Base-by-base conservation (phyloP, 1,284 basidiomycete species). In the Flammula alnicola region DNA sequence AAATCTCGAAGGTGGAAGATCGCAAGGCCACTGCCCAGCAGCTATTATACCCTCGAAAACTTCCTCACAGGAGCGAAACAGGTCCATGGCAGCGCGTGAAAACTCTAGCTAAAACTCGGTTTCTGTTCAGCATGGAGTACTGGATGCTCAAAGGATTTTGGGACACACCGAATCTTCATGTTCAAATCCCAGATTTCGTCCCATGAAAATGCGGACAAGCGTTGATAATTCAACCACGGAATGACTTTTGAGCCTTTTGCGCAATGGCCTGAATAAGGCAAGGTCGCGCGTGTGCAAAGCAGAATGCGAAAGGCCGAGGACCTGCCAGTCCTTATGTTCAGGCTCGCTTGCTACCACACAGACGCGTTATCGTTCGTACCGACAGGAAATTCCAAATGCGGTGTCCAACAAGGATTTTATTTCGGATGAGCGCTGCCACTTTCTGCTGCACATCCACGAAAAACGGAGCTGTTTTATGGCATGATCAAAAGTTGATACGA, bases 351-450 rank as follows among this genome's bases (percentile, higher is more conserved):
- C 20, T 16, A 10, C 26, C 19, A 29, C 11, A 11, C 14, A 41
- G 11, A 14, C 23, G 16, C 12, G 32, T 20, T 14, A 47, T 38
- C 11, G 47, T 44, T 61, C 72, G 41, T 57, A 81, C 82, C 43
- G 80, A 80, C 50, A 83, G 65, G 56, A 81, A 77, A 22, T 73
- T 65, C 81, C 80, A 83, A 11, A 84, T 61, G 23, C 69, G 66
- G 58, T 84, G 76, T 29, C 83, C 82, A 25, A 84, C 72, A 38
- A 84, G 62, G 25, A 83, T 75, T 61, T 79, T 82, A 49, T 72
- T 68, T 10, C 61, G 63, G 29, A 83, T 70, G 35, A 79, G 57
- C 8, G 62, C 60, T 11, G 72, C 70, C 5, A 81, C 78, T 19
- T 63, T 66, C 16, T 68, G 62, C 58, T 79, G 78, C 10, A 81